Base-by-base conservation (phyloP, 2,329 filamentous ascomycete genomes). In the Penicillium rolfsii region DNA sequence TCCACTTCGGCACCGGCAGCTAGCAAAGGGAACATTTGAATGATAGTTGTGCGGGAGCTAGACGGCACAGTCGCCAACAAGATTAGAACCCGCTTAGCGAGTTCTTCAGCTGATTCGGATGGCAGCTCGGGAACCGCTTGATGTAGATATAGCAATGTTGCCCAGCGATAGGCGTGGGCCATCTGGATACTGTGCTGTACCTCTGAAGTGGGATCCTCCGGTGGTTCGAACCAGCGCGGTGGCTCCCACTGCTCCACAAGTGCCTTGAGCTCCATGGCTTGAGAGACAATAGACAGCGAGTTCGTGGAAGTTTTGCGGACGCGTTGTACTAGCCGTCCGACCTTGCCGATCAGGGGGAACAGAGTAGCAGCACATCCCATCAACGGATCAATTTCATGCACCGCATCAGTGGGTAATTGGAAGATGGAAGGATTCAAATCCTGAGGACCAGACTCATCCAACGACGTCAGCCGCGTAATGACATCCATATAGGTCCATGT, bases 401-500 rank as follows among this genome's bases (percentile, higher is more conserved):
- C 79, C 62, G 72, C 77, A 71, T 73, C 76, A 57, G 70, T 77
- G 5, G 81, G 78, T 26, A 77, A 73, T 33, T 77, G 75, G n/a
- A 79, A 74, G 24, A 72, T 69, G n/a, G 71, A 67, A 22, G 72
- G 11, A 73, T 78, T 52, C 19, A 82, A 66, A 5, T 82, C 76
- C 45, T 79, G 77, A 48, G 84, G 80, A 12, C 85, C 84, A 26
- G 85, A 84, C 38, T 84, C 82, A 60, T 86, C 84, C 3, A 85
- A 75, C 3, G 87, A 87, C 0, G 87, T 90, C 52, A 91, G 76
- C 14, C 88, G 83, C 26, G 88, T 85, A 63, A 91, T 87, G 30
- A 91, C 89, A 71, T 90, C 87, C 83, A 90, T 88, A 68, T 91
- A 91, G 7, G 90, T 82, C 86, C 87, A 91, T 4, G 85, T 86